A percentile compares a stretch with the other conserved stretches of the same genome.
phyloP scores from a whole-genome alignment of 371 early-diverging fungal species.

The Apophysomyces variabilis region DNA sequence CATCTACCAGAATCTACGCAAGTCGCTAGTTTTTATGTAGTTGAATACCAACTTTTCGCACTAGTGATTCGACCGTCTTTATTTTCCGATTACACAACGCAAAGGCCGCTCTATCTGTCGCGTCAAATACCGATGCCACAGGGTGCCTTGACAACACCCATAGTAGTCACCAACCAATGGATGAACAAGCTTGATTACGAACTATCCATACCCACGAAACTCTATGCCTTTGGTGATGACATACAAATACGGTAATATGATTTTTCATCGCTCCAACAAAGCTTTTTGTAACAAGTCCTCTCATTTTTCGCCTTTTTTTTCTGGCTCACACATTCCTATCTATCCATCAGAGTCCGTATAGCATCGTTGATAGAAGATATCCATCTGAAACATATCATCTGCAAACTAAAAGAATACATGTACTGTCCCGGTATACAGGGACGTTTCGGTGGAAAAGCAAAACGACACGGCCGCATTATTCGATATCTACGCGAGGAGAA shows the following conservation, averaged over 20 bases:
- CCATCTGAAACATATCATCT: not conserved
- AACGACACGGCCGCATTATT: constrained; percentile 9
- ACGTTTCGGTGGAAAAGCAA: not conserved
- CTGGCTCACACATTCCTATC: not conserved
- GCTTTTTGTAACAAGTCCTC: too few species aligned
- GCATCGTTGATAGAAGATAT: not conserved
- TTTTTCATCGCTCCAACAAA: not conserved
- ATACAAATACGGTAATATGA: constrained; percentile 22
- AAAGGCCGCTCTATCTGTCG: constrained; percentile 27
- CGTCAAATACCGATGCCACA: constrained; percentile 20
- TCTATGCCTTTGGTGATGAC: constrained; percentile 29
- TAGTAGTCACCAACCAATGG: constrained; percentile 21
- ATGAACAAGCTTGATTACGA: constrained; percentile 33
- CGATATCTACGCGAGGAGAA: constrained; percentile 12
- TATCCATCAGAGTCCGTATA: not conserved
- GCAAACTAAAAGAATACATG: constrained; percentile 20
- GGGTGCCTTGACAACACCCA: constrained; percentile 18
- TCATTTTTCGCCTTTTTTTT: constrained; percentile 1
- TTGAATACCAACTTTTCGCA: constrained; percentile 37
- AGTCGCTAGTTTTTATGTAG: constrained; percentile 30
- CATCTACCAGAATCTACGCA: constrained; percentile 36
- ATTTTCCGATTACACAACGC: constrained; percentile 24
- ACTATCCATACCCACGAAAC: constrained; percentile 35
- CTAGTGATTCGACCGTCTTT: constrained; percentile 29
- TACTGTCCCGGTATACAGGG: constrained; percentile 20